These are phyloP conservation scores for Cladorrhinum samala DNA, from an alignment of 495 filamentous ascomycete genomes.

Conservation along the genomic window DNA sequence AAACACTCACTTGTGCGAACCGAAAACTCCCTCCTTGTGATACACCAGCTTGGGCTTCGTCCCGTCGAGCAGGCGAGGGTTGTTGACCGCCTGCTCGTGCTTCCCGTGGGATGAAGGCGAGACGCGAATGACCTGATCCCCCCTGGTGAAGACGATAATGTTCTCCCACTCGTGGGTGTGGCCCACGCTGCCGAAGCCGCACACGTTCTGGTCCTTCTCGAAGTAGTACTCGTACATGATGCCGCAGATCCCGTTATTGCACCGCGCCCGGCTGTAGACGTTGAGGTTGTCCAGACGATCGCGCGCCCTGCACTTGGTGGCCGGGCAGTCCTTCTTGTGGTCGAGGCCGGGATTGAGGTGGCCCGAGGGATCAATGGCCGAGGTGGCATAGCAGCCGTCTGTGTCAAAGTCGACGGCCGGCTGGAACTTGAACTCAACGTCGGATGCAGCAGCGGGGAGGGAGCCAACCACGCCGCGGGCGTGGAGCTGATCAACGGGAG, in stretches of 20 bases:
- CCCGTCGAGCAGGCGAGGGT: constrained; percentile 3
- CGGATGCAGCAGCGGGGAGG: not conserved
- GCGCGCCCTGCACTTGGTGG: constrained; percentile 20
- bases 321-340: constrained; percentile 9
- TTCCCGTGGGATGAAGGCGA: constrained; percentile 25
- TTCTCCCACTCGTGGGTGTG: constrained; percentile 35
- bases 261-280: constrained; percentile 30
- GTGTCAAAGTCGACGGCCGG: constrained; percentile 33
- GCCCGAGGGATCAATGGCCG: constrained; percentile 26
- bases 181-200: constrained; percentile 19
- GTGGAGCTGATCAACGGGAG: not conserved
- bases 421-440: constrained; percentile 21
- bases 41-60: constrained; percentile 25
- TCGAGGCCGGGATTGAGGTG: constrained; percentile 26
- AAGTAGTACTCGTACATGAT: constrained; percentile 33
- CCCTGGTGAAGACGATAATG: constrained; percentile 26
- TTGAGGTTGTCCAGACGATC: constrained; percentile 27
- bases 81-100: constrained; percentile 13
- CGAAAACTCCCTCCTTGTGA: constrained; percentile 23
- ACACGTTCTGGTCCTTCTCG: constrained; percentile 27
- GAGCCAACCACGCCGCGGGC: not conserved
- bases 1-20: constrained; percentile 16
- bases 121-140: constrained; percentile 22
- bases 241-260: constrained; percentile 23
- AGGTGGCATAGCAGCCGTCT: constrained; percentile 31